phyloP scores from a whole-genome alignment of 2,329 filamentous ascomycete species.

The Coleophoma crateriformis region DNA sequence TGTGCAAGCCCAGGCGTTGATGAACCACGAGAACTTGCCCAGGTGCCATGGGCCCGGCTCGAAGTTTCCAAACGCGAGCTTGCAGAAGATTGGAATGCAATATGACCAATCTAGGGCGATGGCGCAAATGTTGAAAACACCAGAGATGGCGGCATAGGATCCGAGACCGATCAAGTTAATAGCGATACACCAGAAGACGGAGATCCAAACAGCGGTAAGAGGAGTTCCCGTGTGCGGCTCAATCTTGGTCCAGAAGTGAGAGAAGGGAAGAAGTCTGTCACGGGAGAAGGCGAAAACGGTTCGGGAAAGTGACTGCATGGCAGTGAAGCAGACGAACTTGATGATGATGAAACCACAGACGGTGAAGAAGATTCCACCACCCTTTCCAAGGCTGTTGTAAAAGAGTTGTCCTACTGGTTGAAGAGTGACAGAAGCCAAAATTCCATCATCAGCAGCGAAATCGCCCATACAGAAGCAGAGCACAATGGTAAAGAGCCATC shows the following conservation, averaged over 20 bases:
- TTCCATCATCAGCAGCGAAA: constrained; percentile 24
- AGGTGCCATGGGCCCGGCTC: constrained; percentile 46
- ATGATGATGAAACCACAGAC: constrained; percentile 51
- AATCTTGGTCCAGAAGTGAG: constrained; percentile 42
- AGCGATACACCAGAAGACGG: constrained; percentile 44
- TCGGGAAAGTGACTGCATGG: constrained; percentile 45
- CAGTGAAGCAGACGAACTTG: constrained; percentile 53
- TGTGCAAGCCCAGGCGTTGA: constrained; percentile 42
- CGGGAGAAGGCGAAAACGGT: constrained; percentile 51
- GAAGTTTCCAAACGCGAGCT: constrained; percentile 42
- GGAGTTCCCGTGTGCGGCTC: constrained; percentile 43
- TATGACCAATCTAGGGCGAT: constrained; percentile 51
- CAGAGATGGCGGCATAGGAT: constrained; percentile 45
- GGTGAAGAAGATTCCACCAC: constrained; percentile 47
- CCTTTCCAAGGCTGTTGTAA: constrained; percentile 49
- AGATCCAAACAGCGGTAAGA: constrained; percentile 49
- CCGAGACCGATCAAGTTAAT: constrained; percentile 56
- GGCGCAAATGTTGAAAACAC: constrained; percentile 47
- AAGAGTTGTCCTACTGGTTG: constrained; percentile 54
- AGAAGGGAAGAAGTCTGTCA: constrained; percentile 42
- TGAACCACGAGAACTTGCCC: constrained; percentile 31
- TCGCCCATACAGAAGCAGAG: constrained; percentile 52
- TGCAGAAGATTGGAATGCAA: constrained; percentile 50
- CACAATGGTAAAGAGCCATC: constrained; percentile 53
- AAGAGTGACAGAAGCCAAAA: constrained; percentile 40